phyloP scores from a whole-genome alignment of 2,329 filamentous ascomycete species.

The Aspergillus jensenii region DNA sequence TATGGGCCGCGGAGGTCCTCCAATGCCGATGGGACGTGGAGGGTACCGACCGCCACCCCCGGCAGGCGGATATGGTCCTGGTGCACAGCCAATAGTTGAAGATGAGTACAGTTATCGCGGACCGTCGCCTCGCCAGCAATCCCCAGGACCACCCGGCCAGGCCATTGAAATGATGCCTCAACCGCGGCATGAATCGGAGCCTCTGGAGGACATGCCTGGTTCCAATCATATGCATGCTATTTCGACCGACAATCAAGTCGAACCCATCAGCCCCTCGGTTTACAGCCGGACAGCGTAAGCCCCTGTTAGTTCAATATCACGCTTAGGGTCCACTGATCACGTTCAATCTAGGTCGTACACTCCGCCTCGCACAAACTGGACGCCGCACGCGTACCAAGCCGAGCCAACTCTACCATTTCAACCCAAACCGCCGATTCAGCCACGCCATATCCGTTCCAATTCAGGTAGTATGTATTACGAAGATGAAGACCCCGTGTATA shows the following conservation, averaged over 20 bases:
- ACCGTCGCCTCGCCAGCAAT: constrained; percentile 32
- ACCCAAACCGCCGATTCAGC: constrained; percentile 14
- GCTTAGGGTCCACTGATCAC: not conserved
- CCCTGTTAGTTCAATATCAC: not conserved
- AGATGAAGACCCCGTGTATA: constrained; percentile 88
- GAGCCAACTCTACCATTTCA: constrained; percentile 12
- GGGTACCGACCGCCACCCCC: constrained; percentile 43
- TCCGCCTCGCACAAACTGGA: constrained; percentile 48
- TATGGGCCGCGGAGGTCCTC: constrained; percentile 36
- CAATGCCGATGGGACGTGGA: constrained; percentile 45
- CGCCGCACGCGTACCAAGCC: constrained; percentile 15
- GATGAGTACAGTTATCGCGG: constrained; percentile 27
- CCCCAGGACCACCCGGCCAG: constrained; percentile 54
- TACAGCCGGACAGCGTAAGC: constrained; percentile 75
- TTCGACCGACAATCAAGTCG: constrained; percentile 25
- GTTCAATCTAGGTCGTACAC: constrained; percentile 35
- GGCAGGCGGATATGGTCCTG: constrained; percentile 52
- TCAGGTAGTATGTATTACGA: constrained; percentile 71
- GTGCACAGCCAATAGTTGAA: constrained; percentile 23
- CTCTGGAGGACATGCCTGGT: constrained; percentile 36
- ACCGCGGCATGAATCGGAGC: constrained; percentile 39
- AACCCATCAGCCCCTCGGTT: constrained; percentile 61
- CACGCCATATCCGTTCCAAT: constrained; percentile 31
- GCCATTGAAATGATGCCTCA: constrained; percentile 79
- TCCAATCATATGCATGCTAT: constrained; percentile 25